A percentile compares a stretch with the other conserved stretches of the same genome.
These are phyloP conservation scores for Phytophthora pisi DNA, from an alignment of 352 stramenopile species.

Conservation along the genomic window DNA sequence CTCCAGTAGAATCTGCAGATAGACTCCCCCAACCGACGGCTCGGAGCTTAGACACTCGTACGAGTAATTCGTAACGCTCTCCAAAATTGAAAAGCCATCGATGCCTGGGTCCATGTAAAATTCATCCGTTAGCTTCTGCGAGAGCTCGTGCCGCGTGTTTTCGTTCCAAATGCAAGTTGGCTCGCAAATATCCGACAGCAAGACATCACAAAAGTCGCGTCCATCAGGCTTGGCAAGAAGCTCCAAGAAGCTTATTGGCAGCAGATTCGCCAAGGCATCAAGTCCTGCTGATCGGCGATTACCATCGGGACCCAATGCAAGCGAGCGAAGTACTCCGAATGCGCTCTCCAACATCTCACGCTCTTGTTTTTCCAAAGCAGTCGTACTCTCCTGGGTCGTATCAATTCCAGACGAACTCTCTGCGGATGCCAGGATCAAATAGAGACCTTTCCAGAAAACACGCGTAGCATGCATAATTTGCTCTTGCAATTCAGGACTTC, in stretches of 20 bases:
- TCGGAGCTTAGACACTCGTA: constrained; percentile 82
- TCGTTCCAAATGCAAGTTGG: constrained; percentile 83
- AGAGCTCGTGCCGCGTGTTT: constrained; percentile 63
- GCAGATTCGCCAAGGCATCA: constrained; percentile 68
- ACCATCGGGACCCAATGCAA: constrained; percentile 64
- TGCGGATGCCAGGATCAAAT: constrained; percentile 74
- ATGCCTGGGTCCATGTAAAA: constrained; percentile 62
- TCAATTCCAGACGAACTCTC: constrained; percentile 57
- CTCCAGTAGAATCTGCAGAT: constrained; percentile 69
- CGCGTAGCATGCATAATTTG: constrained; percentile 70
- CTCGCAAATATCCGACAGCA: constrained; percentile 76
- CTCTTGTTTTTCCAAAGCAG: constrained; percentile 63
- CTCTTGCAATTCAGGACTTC: constrained; percentile 54
- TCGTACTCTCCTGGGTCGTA: constrained; percentile 39
- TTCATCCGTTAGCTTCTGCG: constrained; percentile 68
- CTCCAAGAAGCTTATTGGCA: constrained; percentile 78
- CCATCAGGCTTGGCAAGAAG: constrained; percentile 72
- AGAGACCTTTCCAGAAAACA: constrained; percentile 82
- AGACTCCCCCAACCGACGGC: constrained; percentile 73
- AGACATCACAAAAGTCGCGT: constrained; percentile 73
- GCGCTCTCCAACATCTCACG: constrained; percentile 77
- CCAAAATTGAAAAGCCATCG: constrained; percentile 69
- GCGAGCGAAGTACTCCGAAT: constrained; percentile 62
- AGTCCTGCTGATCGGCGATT: constrained; percentile 57
- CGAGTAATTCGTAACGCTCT: constrained; percentile 76